Conservation (phyloP, 306 rosid genomes). For the Cicer bijugum region DNA sequence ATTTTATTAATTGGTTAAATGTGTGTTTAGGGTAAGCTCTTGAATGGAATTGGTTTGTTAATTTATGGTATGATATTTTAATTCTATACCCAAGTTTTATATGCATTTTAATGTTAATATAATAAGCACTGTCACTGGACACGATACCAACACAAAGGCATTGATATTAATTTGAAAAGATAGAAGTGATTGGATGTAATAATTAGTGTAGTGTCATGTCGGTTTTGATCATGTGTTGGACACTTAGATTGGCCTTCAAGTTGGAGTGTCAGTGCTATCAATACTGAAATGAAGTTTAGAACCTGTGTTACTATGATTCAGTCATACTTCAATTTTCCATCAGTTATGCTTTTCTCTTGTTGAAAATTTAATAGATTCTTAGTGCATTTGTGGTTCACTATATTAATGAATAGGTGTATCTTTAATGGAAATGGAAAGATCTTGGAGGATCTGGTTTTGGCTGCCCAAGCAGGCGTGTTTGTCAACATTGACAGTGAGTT, state of each 20-base stretch:
- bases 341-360: neutral
- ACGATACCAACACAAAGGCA: too few relatives aligned
- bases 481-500: constrained; percentile 90
- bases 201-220: too few relatives aligned
- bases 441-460: constrained; percentile 89
- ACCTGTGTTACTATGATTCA: neutral
- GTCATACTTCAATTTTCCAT: neutral
- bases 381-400: constrained; percentile 3
- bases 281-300: neutral
- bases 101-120: neutral
- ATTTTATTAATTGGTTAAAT: neutral
- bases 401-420: constrained; percentile 67
- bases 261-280: too few relatives aligned
- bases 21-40: neutral
- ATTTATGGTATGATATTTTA: neutral
- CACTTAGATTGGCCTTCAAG: too few relatives aligned
- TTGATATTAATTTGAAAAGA: too few relatives aligned
- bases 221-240: too few relatives aligned
- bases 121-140: too few relatives aligned
- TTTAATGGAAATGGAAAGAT: constrained; percentile 91
- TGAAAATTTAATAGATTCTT: neutral
- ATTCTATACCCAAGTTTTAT: neutral
- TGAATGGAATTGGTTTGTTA: neutral
- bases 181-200: too few relatives aligned
- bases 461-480: constrained; percentile 82